phyloP scores from a whole-genome alignment of 2,329 filamentous ascomycete genomes.

The Diaporthe citriasiana region DNA sequence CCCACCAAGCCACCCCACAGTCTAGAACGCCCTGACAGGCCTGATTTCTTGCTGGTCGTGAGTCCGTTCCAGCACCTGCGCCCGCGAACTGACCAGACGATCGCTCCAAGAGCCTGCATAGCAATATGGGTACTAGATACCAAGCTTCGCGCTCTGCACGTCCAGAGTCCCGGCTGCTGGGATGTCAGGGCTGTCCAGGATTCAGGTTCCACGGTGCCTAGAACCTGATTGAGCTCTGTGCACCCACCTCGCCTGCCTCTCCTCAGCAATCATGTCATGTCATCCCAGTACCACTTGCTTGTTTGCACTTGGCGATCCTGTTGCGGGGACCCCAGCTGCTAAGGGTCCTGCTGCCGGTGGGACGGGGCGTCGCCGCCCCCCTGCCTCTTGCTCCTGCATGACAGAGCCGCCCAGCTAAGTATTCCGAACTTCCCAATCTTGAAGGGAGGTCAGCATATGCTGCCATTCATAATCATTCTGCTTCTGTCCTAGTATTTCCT shows the following conservation, averaged over 20 bases:
- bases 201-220: neutral
- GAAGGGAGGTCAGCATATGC: no score
- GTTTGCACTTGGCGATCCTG: neutral
- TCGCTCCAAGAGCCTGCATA: neutral
- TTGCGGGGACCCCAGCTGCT: neutral
- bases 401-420: neutral
- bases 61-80: neutral
- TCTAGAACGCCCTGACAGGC: neutral
- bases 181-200: neutral
- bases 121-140: neutral
- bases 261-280: neutral
- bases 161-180: neutral
- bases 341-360: neutral
- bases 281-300: neutral
- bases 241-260: no score
- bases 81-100: neutral
- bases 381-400: neutral
- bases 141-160: neutral
- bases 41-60: no score
- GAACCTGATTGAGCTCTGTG: neutral
- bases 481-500: neutral
- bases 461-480: neutral
- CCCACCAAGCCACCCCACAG: conserved; percentile 15
- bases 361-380: neutral
- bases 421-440: neutral